A percentile compares a stretch with the other conserved stretches of the same genome.
Evolutionary conservation across 2,329 filamentous ascomycete species (phyloP).

Genomic region (Microcyclosporella mali): DNA sequence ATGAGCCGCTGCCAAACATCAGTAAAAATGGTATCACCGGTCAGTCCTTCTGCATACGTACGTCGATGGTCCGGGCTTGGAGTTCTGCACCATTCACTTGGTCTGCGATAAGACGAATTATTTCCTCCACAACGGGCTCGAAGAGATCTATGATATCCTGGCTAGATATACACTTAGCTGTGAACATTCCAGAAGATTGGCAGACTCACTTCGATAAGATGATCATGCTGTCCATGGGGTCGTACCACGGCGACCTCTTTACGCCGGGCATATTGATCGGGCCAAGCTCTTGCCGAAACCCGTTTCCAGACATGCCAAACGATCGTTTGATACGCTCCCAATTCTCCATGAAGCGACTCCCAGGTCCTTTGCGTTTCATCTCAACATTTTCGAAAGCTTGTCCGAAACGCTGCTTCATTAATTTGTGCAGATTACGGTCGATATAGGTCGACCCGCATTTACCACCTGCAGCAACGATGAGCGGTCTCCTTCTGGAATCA

Average conservation of each 20-base stretch:
- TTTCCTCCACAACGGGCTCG: slow-evolving; percentile 1
- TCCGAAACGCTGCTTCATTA: slow-evolving; percentile 14
- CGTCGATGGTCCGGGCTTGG: neutral
- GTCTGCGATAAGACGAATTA: slow-evolving; percentile 3
- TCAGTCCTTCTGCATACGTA: neutral
- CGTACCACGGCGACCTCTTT: slow-evolving; percentile 1
- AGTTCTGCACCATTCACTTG: neutral
- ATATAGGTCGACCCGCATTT: slow-evolving; percentile 15
- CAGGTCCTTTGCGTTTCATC: slow-evolving; percentile 6
- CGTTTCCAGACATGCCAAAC: neutral
- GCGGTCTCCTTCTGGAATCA: too few species aligned
- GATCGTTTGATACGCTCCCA: slow-evolving; percentile 13
- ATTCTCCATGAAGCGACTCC: slow-evolving; percentile 8
- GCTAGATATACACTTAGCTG: neutral
- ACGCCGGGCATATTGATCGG: slow-evolving; percentile 5
- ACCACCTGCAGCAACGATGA: too few species aligned
- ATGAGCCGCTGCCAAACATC: slow-evolving; percentile 7
- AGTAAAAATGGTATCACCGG: neutral
- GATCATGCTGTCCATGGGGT: neutral
- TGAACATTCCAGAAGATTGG: too few species aligned
- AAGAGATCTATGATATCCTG: slow-evolving; percentile 2
- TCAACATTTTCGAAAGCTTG: slow-evolving; percentile 7
- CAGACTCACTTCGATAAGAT: neutral
- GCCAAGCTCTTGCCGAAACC: neutral
- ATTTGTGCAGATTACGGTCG: slow-evolving; percentile 12